phyloP scores from a whole-genome alignment of 148 eudicot species.

The Cornus florida region DNA sequence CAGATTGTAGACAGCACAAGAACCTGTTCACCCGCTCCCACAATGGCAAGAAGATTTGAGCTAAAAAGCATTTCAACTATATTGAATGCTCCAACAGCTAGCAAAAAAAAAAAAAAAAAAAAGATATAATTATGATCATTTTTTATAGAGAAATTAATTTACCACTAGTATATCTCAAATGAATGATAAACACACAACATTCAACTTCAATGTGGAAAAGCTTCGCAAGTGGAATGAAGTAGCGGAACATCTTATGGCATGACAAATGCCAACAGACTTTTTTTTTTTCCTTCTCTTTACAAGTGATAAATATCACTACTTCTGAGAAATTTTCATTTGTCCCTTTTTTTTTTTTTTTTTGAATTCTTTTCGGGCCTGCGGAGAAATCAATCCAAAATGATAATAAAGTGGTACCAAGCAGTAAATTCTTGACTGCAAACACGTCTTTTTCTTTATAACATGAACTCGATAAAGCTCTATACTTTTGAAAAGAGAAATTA shows the following conservation, averaged over 20 bases:
- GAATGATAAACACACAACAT: neutral
- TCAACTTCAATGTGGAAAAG: neutral
- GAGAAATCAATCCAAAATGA: no score
- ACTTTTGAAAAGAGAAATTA: no score
- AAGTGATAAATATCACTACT: no score
- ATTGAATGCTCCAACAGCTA: constrained; percentile 83
- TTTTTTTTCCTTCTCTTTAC: neutral
- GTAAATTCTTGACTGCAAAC: no score
- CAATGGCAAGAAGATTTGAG: constrained; percentile 85
- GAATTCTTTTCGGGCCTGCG: neutral
- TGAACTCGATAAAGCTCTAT: no score
- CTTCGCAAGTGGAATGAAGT: neutral
- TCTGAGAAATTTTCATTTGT: no score
- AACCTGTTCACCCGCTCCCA: constrained; percentile 99
- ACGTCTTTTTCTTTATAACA: no score
- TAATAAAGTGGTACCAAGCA: neutral
- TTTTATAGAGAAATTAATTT: no score
- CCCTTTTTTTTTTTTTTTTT: neutral
- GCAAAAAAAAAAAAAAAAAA: constrained; percentile 15
- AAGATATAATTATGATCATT: neutral
- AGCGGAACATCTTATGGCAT: neutral
- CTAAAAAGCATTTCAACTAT: constrained; percentile 91
- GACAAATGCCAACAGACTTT: neutral
- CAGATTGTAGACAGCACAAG: neutral
- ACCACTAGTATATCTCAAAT: neutral